Percentiles rank a stretch among this genome's conserved stretches.
phyloP scores from a whole-genome alignment of 345 rosid species.

The Salix udensis region DNA sequence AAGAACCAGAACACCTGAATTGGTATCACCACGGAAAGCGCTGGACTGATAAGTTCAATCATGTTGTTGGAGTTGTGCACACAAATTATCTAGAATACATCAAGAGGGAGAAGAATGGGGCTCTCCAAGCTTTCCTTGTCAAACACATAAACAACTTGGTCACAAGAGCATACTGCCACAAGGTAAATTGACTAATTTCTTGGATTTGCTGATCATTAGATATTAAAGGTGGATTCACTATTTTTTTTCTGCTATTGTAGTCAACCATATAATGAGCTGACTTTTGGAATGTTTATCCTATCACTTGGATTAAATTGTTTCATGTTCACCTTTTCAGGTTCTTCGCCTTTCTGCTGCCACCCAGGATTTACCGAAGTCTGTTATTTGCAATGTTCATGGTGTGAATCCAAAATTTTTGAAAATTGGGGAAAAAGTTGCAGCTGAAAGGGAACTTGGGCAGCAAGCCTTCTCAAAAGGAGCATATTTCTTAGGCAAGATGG shows the following conservation, averaged over 20 bases:
- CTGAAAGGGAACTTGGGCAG: slow-evolving; percentile 82
- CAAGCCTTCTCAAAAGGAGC: slow-evolving; percentile 95
- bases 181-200: slow-evolving; percentile 43
- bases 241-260: not conserved
- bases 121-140: slow-evolving; percentile 87
- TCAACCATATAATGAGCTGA: not conserved
- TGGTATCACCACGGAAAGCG: slow-evolving; percentile 98
- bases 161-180: slow-evolving; percentile 81
- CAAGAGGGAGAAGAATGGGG: slow-evolving; percentile 94
- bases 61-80: slow-evolving; percentile 95
- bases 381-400: slow-evolving; percentile 94
- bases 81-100: slow-evolving; percentile 98
- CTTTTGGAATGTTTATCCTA: not conserved
- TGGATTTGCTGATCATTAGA: not conserved
- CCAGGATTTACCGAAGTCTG: slow-evolving; percentile 85
- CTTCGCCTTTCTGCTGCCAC: slow-evolving; percentile 97
- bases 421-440: slow-evolving; percentile 84
- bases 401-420: slow-evolving; percentile 87
- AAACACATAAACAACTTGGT: slow-evolving; percentile 94
- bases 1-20: slow-evolving; percentile 96
- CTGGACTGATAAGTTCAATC: slow-evolving; percentile 95
- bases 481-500: slow-evolving; percentile 94
- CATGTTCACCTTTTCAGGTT: slow-evolving; percentile 46
- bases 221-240: not conserved
- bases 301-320: slow-evolving; percentile 7